Conservation (phyloP, 805 yeast species). For the Ogataea nitratoaversa region DNA sequence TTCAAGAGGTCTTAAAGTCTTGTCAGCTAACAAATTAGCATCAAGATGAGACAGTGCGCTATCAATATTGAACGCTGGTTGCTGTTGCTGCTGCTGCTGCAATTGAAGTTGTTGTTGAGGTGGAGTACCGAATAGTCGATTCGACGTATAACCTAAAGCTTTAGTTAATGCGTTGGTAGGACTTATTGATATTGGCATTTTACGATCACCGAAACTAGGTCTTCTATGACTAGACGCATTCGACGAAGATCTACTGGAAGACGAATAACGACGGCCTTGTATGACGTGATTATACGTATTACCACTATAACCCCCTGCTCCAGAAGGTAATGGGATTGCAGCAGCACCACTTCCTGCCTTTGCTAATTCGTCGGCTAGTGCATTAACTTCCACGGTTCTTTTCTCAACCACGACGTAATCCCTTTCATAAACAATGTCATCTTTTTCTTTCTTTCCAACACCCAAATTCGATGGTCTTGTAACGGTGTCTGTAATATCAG, state of each 20-base stretch:
- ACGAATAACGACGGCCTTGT: slow-evolving; percentile 31
- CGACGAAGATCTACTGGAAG: slow-evolving; percentile 41
- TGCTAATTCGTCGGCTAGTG: slow-evolving; percentile 87
- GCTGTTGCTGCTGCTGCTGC: slow-evolving; percentile 11
- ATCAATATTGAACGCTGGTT: slow-evolving; percentile 10
- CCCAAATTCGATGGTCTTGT: slow-evolving; percentile 2
- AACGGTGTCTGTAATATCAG: not conserved
- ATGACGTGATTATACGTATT: slow-evolving; percentile 3
- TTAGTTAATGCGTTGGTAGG: slow-evolving; percentile 87
- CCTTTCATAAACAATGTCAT: slow-evolving; percentile 57
- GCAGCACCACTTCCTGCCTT: slow-evolving; percentile 45
- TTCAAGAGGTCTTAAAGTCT: slow-evolving; percentile 24
- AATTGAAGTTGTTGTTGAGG: slow-evolving; percentile 12
- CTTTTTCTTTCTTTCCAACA: slow-evolving; percentile 10
- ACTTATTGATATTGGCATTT: slow-evolving; percentile 63
- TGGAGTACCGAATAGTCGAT: slow-evolving; percentile 67
- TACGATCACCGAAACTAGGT: slow-evolving; percentile 59
- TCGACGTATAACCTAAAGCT: slow-evolving; percentile 84
- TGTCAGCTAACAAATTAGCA: slow-evolving; percentile 11
- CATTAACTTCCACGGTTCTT: slow-evolving; percentile 91
- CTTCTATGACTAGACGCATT: slow-evolving; percentile 48
- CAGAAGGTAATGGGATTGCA: slow-evolving; percentile 19
- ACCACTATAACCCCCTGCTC: not conserved
- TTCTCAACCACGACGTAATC: slow-evolving; percentile 95
- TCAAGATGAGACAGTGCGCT: slow-evolving; percentile 15